Evolutionary conservation across 2,329 filamentous ascomycete species (phyloP).

Genomic region (Curvularia lunata): DNA sequence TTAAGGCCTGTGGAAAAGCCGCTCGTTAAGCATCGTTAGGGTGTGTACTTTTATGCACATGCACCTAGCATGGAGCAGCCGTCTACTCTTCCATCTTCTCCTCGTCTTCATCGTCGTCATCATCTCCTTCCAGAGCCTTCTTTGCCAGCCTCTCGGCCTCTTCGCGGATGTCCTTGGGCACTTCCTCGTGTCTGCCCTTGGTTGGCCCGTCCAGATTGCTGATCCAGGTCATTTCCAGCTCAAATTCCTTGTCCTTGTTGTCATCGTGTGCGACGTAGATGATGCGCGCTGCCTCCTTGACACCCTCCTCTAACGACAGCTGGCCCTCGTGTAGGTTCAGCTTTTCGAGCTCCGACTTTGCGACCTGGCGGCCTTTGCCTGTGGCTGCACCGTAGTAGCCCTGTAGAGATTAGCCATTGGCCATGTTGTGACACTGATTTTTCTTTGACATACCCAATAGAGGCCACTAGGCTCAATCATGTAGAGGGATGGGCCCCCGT

Average conservation of each 20-base stretch:
- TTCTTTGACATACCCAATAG: slow-evolving; percentile 73
- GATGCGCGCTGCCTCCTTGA: slow-evolving; percentile 95
- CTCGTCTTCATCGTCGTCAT: slow-evolving; percentile 71
- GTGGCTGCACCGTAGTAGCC: slow-evolving; percentile 98
- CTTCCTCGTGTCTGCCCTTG: slow-evolving; percentile 90
- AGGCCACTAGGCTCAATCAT: slow-evolving; percentile 98
- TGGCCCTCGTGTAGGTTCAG: slow-evolving; percentile 80
- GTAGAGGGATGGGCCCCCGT: slow-evolving; percentile 92
- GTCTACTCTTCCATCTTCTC: slow-evolving; percentile 83
- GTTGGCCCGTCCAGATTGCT: slow-evolving; percentile 84
- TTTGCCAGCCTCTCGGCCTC: slow-evolving; percentile 94
- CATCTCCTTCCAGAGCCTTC: slow-evolving; percentile 85
- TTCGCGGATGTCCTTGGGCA: slow-evolving; percentile 86
- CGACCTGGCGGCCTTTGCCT: slow-evolving; percentile 93
- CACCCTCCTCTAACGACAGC: slow-evolving; percentile 81
- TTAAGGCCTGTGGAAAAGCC: slow-evolving; percentile 25
- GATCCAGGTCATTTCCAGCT: slow-evolving; percentile 99
- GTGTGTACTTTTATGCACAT: slow-evolving; percentile 32
- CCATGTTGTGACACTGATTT: not conserved
- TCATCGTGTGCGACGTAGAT: slow-evolving; percentile 98
- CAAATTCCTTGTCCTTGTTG: slow-evolving; percentile 99
- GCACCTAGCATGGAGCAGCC: slow-evolving; percentile 1
- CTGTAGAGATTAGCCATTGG: slow-evolving; percentile 44
- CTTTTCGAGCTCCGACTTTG: slow-evolving; percentile 98
- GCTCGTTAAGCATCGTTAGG: slow-evolving; percentile 34